A percentile compares a stretch with the other conserved stretches of the same genome.
phyloP scores from a whole-genome alignment of 768 basidiomycete species.

The Agaricus bisporus region DNA sequence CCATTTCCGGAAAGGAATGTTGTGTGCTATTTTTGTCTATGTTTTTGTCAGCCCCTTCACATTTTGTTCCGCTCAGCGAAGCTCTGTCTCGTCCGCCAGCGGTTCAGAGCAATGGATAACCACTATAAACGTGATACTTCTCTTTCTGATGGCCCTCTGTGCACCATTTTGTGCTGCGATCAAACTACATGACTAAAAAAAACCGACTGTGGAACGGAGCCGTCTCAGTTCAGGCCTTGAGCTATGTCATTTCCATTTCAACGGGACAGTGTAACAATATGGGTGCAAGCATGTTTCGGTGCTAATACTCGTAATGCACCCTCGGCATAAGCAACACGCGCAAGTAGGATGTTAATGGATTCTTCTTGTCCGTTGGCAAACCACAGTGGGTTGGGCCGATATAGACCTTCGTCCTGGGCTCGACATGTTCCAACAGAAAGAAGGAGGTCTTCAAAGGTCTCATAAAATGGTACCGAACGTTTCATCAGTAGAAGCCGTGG shows the following conservation, averaged over 20 bases:
- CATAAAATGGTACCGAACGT: constrained; percentile 1
- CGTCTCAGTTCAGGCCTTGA: background rate
- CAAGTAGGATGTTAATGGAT: constrained; percentile 3
- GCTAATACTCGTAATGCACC: constrained; percentile 8
- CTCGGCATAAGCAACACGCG: constrained; percentile 6
- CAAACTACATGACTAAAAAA: background rate
- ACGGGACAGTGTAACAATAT: background rate
- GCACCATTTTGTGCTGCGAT: too few relatives aligned
- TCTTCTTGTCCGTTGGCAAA: constrained; percentile 2
- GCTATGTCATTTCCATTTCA: background rate
- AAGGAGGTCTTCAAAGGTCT: background rate
- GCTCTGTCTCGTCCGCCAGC: background rate
- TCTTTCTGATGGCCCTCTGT: too few relatives aligned
- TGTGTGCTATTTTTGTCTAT: constrained; percentile 4
- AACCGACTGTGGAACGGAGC: background rate
- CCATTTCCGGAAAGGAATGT: constrained; percentile 9
- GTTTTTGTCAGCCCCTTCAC: background rate
- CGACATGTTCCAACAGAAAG: background rate
- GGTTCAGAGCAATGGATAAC: too few relatives aligned
- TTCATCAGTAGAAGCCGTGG: constrained; percentile 7
- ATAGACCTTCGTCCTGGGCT: background rate
- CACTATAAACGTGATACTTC: too few relatives aligned
- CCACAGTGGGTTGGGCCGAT: background rate
- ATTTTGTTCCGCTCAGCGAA: background rate
- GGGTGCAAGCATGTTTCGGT: constrained; percentile 3